These are phyloP conservation scores for Pyrenopolyporus hunteri DNA, from an alignment of 495 filamentous ascomycete species.

Conservation along the genomic window DNA sequence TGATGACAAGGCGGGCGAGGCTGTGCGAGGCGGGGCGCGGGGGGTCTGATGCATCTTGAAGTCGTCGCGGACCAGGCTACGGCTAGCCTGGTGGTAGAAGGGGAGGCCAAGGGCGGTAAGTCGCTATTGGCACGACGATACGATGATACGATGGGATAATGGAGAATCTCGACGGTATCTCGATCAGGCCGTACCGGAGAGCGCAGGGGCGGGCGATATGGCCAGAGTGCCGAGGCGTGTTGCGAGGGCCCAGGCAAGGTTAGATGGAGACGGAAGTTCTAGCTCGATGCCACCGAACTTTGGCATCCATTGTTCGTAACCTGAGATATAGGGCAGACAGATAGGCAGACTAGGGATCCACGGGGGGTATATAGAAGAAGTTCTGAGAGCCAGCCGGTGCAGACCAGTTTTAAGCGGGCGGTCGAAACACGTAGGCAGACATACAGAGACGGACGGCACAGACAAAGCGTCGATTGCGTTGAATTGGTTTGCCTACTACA, in stretches of 20 bases:
- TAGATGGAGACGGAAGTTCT: conserved; percentile 35
- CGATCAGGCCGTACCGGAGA: conserved; percentile 11
- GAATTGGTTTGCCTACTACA: conserved; percentile 11
- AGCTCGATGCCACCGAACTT: conserved; percentile 45
- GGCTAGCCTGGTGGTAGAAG: not conserved
- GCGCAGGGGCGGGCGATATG: conserved; percentile 11
- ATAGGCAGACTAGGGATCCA: conserved; percentile 15
- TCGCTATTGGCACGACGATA: conserved; percentile 7
- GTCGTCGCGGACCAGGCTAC: conserved; percentile 22
- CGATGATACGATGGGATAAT: conserved; percentile 16
- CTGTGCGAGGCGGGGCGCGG: conserved; percentile 67
- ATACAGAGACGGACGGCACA: conserved; percentile 15
- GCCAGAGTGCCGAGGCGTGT: conserved; percentile 10
- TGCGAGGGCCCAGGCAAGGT: conserved; percentile 22
- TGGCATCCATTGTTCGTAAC: conserved; percentile 46
- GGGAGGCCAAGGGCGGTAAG: not conserved
- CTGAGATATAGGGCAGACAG: conserved; percentile 18
- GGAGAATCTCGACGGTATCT: conserved; percentile 20
- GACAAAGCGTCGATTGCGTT: conserved; percentile 8
- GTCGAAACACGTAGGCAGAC: conserved; percentile 40
- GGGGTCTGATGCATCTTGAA: conserved; percentile 81
- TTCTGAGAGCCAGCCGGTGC: not conserved
- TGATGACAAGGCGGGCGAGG: conserved; percentile 69
- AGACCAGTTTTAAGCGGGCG: not conserved
- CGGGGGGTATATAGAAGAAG: conserved; percentile 6